Percentiles rank a stretch among this genome's conserved stretches.
These are phyloP conservation scores for Hanseniaspora singularis DNA, from an alignment of 805 yeast genomes.

Conservation along the genomic window DNA sequence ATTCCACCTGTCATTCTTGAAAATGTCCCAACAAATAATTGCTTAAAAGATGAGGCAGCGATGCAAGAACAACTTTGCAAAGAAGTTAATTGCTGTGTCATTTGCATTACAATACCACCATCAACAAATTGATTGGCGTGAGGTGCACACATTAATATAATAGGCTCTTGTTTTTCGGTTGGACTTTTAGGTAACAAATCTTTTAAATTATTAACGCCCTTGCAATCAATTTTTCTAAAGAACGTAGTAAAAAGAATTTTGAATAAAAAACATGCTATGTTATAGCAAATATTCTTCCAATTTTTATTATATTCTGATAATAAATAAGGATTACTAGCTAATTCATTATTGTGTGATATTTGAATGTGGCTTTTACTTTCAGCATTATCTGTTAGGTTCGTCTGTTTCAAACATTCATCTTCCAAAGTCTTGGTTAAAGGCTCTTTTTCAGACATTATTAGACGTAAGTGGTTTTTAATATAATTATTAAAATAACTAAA, in stretches of 20 bases:
- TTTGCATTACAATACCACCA: conserved; percentile 59
- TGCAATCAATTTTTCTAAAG: conserved; percentile 60
- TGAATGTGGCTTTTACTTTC: neutral
- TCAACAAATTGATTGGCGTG: conserved; percentile 88
- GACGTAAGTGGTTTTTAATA: too few species aligned
- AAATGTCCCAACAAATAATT: conserved; percentile 58
- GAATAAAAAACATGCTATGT: conserved; percentile 24
- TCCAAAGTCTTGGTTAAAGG: neutral
- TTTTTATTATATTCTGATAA: conserved; percentile 6
- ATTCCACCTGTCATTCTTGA: conserved; percentile 70
- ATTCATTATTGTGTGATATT: neutral
- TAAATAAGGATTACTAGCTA: conserved; percentile 1
- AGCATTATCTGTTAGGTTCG: neutral
- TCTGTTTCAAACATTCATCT: neutral
- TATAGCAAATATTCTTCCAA: conserved; percentile 20
- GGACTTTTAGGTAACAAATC: conserved; percentile 22
- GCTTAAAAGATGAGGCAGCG: conserved; percentile 66
- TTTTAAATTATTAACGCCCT: conserved; percentile 50
- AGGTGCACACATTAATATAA: conserved; percentile 90
- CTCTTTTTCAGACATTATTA: conserved; percentile 10
- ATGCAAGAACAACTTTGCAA: conserved; percentile 42
- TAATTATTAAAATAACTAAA: too few species aligned
- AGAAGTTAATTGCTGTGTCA: conserved; percentile 35
- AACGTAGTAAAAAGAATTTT: conserved; percentile 33
- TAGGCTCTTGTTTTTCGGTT: conserved; percentile 61